Evolutionary conservation across 257 asterid species (phyloP).

Genomic region (Coffea canephora): DNA sequence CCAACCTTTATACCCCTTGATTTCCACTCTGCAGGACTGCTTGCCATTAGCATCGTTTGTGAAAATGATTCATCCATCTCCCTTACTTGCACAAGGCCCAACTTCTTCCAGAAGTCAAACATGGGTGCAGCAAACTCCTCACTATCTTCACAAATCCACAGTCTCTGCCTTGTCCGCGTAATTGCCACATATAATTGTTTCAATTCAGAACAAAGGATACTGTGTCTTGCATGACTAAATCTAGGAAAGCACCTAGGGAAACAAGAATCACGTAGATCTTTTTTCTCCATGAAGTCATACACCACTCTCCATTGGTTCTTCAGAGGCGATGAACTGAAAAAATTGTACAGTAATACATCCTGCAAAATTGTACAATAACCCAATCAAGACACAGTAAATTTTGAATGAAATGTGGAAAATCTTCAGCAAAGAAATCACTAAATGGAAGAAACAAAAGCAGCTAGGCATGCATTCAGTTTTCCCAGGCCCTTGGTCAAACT

Average conservation of each 20-base stretch:
- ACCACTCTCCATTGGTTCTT: conserved; percentile 65
- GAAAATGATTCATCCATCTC: conserved; percentile 53
- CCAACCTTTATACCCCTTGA: conserved; percentile 58
- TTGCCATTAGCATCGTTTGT: conserved; percentile 58
- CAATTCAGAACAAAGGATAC: conserved; percentile 60
- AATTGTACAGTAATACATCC: conserved; percentile 67
- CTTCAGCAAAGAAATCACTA: too few species aligned
- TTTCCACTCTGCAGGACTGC: conserved; percentile 72
- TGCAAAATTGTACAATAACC: conserved; percentile 13
- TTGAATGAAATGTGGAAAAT: neutral
- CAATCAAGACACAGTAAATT: neutral
- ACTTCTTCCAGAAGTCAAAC: conserved; percentile 58
- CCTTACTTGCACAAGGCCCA: conserved; percentile 51
- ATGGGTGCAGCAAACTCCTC: conserved; percentile 54
- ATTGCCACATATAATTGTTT: conserved; percentile 66
- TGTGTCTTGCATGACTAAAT: conserved; percentile 49
- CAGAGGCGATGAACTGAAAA: conserved; percentile 65
- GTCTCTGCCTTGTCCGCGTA: conserved; percentile 65
- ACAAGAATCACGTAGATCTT: conserved; percentile 34
- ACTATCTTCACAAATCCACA: conserved; percentile 66
- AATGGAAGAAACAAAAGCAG: neutral
- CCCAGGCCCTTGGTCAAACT: neutral
- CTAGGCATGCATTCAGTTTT: neutral
- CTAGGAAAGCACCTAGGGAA: conserved; percentile 38
- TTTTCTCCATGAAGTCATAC: conserved; percentile 49